Evolutionary conservation across 2,329 filamentous ascomycete genomes (phyloP).

Genomic region (Botryotinia convoluta): DNA sequence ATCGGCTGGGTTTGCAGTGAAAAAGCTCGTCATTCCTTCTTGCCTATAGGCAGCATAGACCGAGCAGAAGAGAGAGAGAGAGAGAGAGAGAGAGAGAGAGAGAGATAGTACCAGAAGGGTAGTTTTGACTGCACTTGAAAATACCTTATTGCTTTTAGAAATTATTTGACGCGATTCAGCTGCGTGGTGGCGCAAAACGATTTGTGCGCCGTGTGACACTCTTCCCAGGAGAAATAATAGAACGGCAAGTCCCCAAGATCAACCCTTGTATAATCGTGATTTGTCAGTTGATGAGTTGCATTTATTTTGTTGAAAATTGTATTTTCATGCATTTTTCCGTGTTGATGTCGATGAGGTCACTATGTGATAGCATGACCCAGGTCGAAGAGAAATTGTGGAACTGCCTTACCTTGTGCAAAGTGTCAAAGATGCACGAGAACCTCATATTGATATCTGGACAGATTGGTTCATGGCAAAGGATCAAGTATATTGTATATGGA

Average conservation of each 20-base stretch:
- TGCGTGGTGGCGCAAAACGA: not conserved
- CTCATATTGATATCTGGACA: not conserved
- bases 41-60: not conserved
- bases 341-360: slow-evolving; percentile 1
- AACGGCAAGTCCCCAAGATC: not conserved
- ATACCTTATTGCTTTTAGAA: not conserved
- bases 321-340: not conserved
- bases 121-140: not conserved
- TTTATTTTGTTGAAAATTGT: not conserved
- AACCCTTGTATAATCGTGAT: not conserved
- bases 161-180: not conserved
- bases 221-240: not conserved
- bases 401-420: not conserved
- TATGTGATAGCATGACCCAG: not conserved
- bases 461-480: not conserved
- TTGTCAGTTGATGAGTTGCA: not conserved
- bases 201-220: slow-evolving; percentile 1
- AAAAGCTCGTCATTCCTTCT: slow-evolving; percentile 11
- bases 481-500: not conserved
- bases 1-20: not conserved
- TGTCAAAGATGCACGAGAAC: not conserved
- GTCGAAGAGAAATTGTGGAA: not conserved
- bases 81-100: not conserved
- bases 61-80: not conserved
- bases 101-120: not conserved